These are phyloP conservation scores for Ascochyta pisi DNA, from an alignment of 2,329 filamentous ascomycete genomes.

Conservation along the genomic window DNA sequence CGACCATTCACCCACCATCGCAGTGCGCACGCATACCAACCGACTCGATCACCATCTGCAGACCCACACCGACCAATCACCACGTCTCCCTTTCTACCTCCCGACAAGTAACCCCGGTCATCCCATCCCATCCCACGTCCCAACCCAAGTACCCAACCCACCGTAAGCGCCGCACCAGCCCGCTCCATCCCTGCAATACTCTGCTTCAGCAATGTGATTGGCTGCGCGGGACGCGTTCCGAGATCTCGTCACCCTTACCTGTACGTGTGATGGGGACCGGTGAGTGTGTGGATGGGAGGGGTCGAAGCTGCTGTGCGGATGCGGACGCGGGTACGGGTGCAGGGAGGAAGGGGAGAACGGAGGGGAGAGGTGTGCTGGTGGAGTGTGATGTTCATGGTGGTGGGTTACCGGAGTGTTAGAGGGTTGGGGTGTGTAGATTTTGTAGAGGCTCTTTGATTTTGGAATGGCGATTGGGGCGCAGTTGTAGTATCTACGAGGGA, in stretches of 20 bases:
- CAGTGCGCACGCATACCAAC: no score
- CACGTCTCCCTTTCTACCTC: no score
- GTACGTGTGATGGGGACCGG: neutral
- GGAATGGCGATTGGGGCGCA: neutral
- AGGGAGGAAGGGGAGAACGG: neutral
- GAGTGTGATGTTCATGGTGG: no score
- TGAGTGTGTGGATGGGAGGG: conserved; percentile 1
- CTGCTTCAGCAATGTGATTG: conserved; percentile 24
- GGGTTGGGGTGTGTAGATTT: no score
- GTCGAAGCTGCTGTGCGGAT: neutral
- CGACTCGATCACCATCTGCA: no score
- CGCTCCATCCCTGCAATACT: conserved; percentile 19
- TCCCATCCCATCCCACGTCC: neutral
- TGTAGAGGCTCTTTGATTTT: no score
- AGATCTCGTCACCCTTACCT: conserved; percentile 22
- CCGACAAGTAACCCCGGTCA: neutral
- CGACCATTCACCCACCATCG: no score
- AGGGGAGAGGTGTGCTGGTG: neutral
- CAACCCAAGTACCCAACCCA: neutral
- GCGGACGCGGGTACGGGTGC: neutral
- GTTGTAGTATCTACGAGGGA: neutral
- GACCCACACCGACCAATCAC: no score
- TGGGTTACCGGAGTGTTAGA: no score
- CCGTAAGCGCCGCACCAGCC: conserved; percentile 23
- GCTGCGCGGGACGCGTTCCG: conserved; percentile 34